phyloP scores from a whole-genome alignment of 148 eudicot genomes.

The Beta vulgaris region DNA sequence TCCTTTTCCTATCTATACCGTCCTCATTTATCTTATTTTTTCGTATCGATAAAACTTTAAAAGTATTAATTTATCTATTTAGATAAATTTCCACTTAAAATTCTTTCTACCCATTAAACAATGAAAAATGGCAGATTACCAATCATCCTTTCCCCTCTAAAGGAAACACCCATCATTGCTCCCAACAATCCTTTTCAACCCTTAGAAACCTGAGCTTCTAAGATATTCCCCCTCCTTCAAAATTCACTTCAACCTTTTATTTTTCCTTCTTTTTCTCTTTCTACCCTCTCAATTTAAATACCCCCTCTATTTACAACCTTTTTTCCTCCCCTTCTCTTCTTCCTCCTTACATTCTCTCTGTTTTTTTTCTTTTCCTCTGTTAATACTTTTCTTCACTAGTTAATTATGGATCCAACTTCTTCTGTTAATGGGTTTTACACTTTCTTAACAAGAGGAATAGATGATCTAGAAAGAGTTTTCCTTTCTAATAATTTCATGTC shows the following conservation, averaged over 20 bases:
- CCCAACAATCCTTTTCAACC: constrained; percentile 84
- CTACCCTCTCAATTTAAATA: constrained; percentile 30
- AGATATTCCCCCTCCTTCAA: constrained; percentile 40
- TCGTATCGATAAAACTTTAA: no score
- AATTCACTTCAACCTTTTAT: background rate
- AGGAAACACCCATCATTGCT: constrained; percentile 98
- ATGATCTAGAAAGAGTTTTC: constrained; percentile 58
- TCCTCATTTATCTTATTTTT: no score
- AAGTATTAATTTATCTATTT: no score
- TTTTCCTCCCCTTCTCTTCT: constrained; percentile 14
- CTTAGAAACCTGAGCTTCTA: constrained; percentile 83
- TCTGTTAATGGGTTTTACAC: constrained; percentile 69
- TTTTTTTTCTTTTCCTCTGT: background rate
- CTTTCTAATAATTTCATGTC: constrained; percentile 66
- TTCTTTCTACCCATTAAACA: constrained; percentile 50
- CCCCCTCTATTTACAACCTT: constrained; percentile 21
- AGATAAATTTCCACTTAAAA: constrained; percentile 12
- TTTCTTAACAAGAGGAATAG: constrained; percentile 62
- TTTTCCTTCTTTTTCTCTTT: background rate
- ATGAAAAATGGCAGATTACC: constrained; percentile 82
- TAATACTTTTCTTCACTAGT: background rate
- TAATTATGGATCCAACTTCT: constrained; percentile 50
- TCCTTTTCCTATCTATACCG: no score
- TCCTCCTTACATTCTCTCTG: background rate
- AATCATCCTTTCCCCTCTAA: constrained; percentile 87